Evolutionary conservation across 352 stramenopile species (phyloP).

Genomic region (Phytophthora megakarya): DNA sequence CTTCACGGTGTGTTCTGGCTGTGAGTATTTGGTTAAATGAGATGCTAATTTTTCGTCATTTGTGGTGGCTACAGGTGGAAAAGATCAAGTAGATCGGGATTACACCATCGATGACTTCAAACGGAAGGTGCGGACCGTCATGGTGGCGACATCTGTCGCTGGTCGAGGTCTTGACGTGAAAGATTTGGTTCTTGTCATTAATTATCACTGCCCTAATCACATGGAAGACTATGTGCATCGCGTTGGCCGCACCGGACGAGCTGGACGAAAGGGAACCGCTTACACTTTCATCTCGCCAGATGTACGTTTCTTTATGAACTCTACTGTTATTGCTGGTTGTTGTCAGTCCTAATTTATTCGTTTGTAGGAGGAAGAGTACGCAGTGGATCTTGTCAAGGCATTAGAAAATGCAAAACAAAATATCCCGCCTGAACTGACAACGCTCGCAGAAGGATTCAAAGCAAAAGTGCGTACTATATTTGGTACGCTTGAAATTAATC

Average conservation of each 20-base stretch:
- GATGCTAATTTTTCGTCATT: slow-evolving; percentile 17
- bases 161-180: slow-evolving; percentile 98
- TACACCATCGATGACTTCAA: slow-evolving; percentile 99
- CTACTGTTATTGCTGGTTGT: no score
- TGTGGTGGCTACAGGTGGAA: slow-evolving; percentile 78
- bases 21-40: not conserved
- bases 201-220: slow-evolving; percentile 99
- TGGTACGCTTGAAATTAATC: not conserved
- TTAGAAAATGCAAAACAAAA: slow-evolving; percentile 89
- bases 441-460: slow-evolving; percentile 95
- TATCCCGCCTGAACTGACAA: slow-evolving; percentile 85
- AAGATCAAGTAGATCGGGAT: slow-evolving; percentile 99
- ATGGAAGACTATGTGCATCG: slow-evolving; percentile 99
- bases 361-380: slow-evolving; percentile 95
- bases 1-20: slow-evolving; percentile 88
- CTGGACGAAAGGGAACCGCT: slow-evolving; percentile 95
- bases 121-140: slow-evolving; percentile 91
- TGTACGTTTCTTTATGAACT: slow-evolving; percentile 49
- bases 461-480: slow-evolving; percentile 74
- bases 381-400: slow-evolving; percentile 97
- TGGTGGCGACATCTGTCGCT: slow-evolving; percentile 96
- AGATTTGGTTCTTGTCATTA: slow-evolving; percentile 98
- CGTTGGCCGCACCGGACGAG: slow-evolving; percentile 96
- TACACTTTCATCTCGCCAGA: slow-evolving; percentile 99
- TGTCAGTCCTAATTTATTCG: no score